Conservation (phyloP, 73 alveolate genomes). For the Tetrahymena thermophila region DNA sequence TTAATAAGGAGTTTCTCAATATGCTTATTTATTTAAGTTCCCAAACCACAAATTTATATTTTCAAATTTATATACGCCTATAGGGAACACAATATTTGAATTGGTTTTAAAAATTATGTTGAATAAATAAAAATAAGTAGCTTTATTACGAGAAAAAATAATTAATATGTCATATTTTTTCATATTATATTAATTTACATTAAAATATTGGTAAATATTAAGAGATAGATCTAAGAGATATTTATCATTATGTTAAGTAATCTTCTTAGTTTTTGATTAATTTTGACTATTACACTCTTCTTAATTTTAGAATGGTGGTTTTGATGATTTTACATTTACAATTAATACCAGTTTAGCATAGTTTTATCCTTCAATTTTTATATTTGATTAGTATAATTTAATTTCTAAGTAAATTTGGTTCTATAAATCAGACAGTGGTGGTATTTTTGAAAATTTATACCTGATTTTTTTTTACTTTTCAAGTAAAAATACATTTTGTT, state of each 20-base stretch:
- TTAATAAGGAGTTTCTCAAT: too few relatives aligned
- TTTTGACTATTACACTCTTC: not conserved
- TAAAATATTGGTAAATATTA: not conserved
- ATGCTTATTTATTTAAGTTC: not conserved
- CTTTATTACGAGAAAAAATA: too few relatives aligned
- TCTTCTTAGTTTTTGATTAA: not conserved
- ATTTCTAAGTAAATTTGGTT: not conserved
- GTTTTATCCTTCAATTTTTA: not conserved
- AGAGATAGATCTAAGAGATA: not conserved
- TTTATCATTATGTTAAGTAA: not conserved
- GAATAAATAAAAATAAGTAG: not conserved
- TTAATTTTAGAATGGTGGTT: not conserved
- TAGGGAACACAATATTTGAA: not conserved
- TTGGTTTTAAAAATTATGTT: too few relatives aligned
- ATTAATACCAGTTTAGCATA: too few relatives aligned
- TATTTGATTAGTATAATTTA: not conserved
- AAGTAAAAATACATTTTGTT: too few relatives aligned
- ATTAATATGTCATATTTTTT: not conserved
- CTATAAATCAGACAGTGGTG: not conserved
- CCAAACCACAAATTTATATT: too few relatives aligned
- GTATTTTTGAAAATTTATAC: not conserved
- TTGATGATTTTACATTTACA: not conserved
- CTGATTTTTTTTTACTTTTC: not conserved
- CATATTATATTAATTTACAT: not conserved
- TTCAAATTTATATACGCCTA: too few relatives aligned